A percentile compares a stretch with the other conserved stretches of the same genome.
Conservation (phyloP, 441 rosid species). For the Euphorbia celastroides region DNA sequence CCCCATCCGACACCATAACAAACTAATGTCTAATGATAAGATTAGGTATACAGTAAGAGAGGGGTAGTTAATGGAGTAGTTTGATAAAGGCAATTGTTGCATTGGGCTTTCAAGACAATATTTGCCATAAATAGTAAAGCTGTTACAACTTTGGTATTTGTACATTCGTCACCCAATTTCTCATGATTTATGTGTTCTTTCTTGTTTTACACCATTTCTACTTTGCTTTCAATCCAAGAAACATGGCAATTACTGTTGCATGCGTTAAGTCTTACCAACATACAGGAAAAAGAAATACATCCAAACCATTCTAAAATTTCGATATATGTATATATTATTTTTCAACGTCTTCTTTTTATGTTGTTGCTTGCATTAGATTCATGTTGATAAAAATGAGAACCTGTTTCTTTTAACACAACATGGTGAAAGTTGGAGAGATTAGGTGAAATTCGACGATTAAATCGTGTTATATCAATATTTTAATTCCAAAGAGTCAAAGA, state of each 20-base stretch:
- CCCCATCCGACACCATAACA: too few relatives aligned
- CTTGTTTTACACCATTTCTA: neutral
- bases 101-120: conserved; percentile 8
- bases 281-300: too few relatives aligned
- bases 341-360: too few relatives aligned
- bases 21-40: neutral
- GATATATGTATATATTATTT: too few relatives aligned
- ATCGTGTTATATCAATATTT: too few relatives aligned
- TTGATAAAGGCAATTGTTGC: conserved; percentile 9
- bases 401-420: too few relatives aligned
- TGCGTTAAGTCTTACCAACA: neutral
- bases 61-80: conserved; percentile 13
- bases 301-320: too few relatives aligned
- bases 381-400: too few relatives aligned
- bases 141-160: conserved; percentile 13
- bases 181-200: neutral
- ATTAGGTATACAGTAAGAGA: neutral
- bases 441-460: too few relatives aligned
- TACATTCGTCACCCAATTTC: conserved; percentile 7
- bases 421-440: too few relatives aligned
- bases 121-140: conserved; percentile 17
- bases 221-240: neutral
- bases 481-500: too few relatives aligned
- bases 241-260: neutral
- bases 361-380: too few relatives aligned